Evolutionary conservation across 169 alveolate genomes (phyloP).

Genomic region (Ichthyophthirius multifiliis): DNA sequence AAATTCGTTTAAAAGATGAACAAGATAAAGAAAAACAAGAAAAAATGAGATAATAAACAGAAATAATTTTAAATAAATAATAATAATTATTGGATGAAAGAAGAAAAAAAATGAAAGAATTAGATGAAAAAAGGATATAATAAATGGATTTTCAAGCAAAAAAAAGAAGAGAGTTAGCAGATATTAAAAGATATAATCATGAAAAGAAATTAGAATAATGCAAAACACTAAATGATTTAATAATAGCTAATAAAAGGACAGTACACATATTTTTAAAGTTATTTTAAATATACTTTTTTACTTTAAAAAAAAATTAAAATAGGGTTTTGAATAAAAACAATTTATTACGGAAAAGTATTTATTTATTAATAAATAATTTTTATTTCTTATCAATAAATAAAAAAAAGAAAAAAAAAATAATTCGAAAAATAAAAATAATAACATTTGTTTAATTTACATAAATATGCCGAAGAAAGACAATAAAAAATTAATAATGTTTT

Average conservation of each 20-base stretch:
- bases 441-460: background rate
- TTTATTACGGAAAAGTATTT: background rate
- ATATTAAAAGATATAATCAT: background rate
- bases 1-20: background rate
- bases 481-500: background rate
- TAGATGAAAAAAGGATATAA: background rate
- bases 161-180: background rate
- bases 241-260: background rate
- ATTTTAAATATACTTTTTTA: background rate
- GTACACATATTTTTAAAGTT: background rate
- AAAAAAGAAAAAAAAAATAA: background rate
- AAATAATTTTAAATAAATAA: background rate
- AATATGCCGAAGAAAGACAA: background rate
- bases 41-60: constrained; percentile 3
- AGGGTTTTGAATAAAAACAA: background rate
- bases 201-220: constrained; percentile 12
- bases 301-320: too few relatives aligned
- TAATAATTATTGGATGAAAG: background rate
- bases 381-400: background rate
- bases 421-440: background rate
- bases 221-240: background rate
- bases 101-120: constrained; percentile 4
- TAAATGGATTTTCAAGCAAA: background rate
- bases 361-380: background rate
- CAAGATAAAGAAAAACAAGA: constrained; percentile 3